Evolutionary conservation across 2,329 filamentous ascomycete genomes (phyloP).

Genomic region (Hypoxylon rubiginosum): DNA sequence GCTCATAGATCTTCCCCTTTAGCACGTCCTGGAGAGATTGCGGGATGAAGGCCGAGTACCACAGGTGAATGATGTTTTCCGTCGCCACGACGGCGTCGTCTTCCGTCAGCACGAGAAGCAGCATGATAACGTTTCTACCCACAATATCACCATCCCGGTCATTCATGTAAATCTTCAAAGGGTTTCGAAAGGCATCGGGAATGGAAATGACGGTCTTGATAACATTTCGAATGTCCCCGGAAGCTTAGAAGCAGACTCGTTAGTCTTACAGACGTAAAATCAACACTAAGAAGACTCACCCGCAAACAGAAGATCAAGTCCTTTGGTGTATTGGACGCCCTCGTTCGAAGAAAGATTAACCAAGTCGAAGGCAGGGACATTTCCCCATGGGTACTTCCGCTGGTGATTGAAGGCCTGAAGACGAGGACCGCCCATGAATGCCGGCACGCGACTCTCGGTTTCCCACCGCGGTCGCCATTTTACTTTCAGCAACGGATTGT

Average conservation of each 20-base stretch:
- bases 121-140: constrained; percentile 22
- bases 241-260: constrained; percentile 3
- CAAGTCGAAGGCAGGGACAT: constrained; percentile 28
- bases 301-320: constrained; percentile 21
- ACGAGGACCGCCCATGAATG: constrained; percentile 14
- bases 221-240: constrained; percentile 25
- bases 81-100: constrained; percentile 10
- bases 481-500: constrained; percentile 11
- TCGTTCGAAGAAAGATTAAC: constrained; percentile 24
- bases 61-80: constrained; percentile 26
- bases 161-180: constrained; percentile 22
- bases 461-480: constrained; percentile 29
- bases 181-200: constrained; percentile 6
- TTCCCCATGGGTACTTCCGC: constrained; percentile 29
- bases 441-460: constrained; percentile 7
- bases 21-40: constrained; percentile 15
- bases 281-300: constrained; percentile 8
- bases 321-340: constrained; percentile 12
- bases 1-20: constrained; percentile 6
- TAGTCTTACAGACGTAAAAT: not conserved
- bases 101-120: constrained; percentile 21
- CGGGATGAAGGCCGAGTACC: constrained; percentile 33
- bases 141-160: constrained; percentile 21
- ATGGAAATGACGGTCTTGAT: constrained; percentile 18
- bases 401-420: not conserved